Percentiles rank a stretch among this genome's conserved stretches.
Conservation (phyloP, 2,329 filamentous ascomycete species). For the Curvularia verruculosa region DNA sequence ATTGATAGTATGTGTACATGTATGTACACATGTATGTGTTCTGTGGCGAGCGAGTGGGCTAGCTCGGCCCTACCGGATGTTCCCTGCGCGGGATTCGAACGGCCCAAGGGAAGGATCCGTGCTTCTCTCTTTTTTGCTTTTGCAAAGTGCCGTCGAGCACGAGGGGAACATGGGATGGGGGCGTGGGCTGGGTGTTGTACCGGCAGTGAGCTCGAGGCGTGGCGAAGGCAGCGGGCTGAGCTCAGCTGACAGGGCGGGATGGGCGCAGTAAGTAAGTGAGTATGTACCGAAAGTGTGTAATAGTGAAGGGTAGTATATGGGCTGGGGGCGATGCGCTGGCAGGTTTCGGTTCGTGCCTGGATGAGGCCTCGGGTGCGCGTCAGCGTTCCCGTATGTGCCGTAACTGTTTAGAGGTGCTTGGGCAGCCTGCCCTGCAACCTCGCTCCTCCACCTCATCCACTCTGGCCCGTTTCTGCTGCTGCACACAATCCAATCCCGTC, state of each 20-base stretch:
- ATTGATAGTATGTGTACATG: no score
- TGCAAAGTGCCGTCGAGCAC: neutral
- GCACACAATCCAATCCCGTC: no score
- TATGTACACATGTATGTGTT: no score
- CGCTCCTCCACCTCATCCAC: constrained; percentile 17
- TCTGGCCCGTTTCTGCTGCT: constrained; percentile 7
- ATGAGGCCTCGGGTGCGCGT: constrained; percentile 10
- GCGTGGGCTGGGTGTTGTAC: neutral
- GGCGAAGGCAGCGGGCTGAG: neutral
- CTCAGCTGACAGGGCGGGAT: constrained; percentile 10
- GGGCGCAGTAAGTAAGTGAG: no score
- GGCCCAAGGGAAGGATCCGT: neutral
- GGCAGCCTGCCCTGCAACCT: no score
- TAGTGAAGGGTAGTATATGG: neutral
- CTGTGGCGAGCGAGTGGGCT: neutral
- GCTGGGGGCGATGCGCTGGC: constrained; percentile 28
- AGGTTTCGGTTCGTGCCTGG: constrained; percentile 26
- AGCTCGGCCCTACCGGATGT: neutral
- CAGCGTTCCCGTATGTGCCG: constrained; percentile 17
- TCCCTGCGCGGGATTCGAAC: neutral
- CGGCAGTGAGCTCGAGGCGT: no score
- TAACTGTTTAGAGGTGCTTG: no score
- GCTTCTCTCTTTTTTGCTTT: neutral
- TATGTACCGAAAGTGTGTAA: no score
- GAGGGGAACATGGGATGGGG: neutral